Base-by-base conservation (phyloP, 306 rosid genomes). In the Neltuma alba region DNA sequence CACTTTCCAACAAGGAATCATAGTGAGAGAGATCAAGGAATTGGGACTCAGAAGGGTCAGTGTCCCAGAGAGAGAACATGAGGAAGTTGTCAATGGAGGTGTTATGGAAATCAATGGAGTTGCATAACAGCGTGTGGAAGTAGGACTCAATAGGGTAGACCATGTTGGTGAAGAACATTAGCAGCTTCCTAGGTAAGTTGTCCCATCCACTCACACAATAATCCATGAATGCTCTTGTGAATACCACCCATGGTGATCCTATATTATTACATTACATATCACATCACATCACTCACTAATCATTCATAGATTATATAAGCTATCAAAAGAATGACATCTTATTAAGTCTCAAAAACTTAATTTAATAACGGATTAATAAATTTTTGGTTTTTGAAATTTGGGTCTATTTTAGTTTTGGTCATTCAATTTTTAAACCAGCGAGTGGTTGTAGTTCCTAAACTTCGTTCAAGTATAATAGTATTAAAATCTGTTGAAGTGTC, bases 171-270 rank as follows among this genome's bases (percentile, higher is more conserved):
- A 88, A 82, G 87, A 90, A 92, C 94, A 90, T 87, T 66, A 92
- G 84, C 11, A 90, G 77, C 64, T 57, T 87, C 81, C 97, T 87
- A 10, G 97, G 93, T 37, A 90, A 71, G 60, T 92, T 92, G 80
- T 90, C 97, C 94, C 94, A 90, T 15, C 93, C 97, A 27, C 62
- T 65, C 1, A 92, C 81, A 71, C 94, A 88, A 57, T 85, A 92
- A 42, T 92, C 91, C 88, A 90, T 76, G 36, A 92, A 88, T 36
- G 77, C 77, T 84, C 94, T 83, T 48, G 91, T 79, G 20, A 92
- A 86, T 72, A 88, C 86, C 74, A 82, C 58, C 97, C 97, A 92
- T 0, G 94, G 93, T 9, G 94, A 89, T 70, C 97, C 97, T 92
- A 40, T 54, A 66, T 67, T 60, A 70, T 3, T 5, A 5, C 41